Evolutionary conservation across 352 stramenopile genomes (phyloP).

Genomic region (Pseudoperonospora humuli): DNA sequence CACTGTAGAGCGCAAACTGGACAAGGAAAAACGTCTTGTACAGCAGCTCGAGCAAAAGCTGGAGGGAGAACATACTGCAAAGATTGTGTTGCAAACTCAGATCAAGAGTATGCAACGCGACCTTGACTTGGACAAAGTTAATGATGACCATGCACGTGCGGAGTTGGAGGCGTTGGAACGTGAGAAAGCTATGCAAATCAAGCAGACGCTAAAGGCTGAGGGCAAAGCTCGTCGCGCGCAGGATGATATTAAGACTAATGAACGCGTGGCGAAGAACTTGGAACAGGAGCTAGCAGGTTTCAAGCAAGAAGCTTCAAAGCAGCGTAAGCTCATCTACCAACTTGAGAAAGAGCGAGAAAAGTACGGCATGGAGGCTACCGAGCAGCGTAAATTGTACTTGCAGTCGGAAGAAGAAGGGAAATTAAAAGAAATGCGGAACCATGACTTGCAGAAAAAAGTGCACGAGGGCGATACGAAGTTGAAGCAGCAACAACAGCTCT

Average conservation of each 20-base stretch:
- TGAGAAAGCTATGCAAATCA: slow-evolving; percentile 80
- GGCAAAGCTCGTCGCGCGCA: slow-evolving; percentile 82
- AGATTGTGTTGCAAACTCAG: slow-evolving; percentile 75
- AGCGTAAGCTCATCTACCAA: slow-evolving; percentile 87
- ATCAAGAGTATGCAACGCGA: slow-evolving; percentile 80
- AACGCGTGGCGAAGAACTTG: slow-evolving; percentile 83
- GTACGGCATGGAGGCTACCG: slow-evolving; percentile 80
- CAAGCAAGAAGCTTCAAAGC: slow-evolving; percentile 81
- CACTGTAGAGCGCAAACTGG: slow-evolving; percentile 86
- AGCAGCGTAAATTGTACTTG: slow-evolving; percentile 81
- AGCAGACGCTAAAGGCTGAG: slow-evolving; percentile 77
- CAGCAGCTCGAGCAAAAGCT: slow-evolving; percentile 88
- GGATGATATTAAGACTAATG: slow-evolving; percentile 88
- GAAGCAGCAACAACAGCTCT: slow-evolving; percentile 95
- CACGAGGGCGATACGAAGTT: slow-evolving; percentile 89
- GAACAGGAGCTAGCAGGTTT: slow-evolving; percentile 77
- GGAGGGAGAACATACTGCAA: slow-evolving; percentile 84
- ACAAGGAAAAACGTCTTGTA: slow-evolving; percentile 81
- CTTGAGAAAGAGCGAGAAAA: slow-evolving; percentile 91
- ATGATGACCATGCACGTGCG: slow-evolving; percentile 58
- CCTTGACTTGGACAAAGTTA: slow-evolving; percentile 68
- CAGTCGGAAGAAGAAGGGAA: slow-evolving; percentile 77
- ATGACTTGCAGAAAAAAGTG: slow-evolving; percentile 84
- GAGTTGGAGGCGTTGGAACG: slow-evolving; percentile 86
- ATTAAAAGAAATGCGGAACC: slow-evolving; percentile 72